phyloP scores from a whole-genome alignment of 495 filamentous ascomycete genomes.

The Penicillium herquei region DNA sequence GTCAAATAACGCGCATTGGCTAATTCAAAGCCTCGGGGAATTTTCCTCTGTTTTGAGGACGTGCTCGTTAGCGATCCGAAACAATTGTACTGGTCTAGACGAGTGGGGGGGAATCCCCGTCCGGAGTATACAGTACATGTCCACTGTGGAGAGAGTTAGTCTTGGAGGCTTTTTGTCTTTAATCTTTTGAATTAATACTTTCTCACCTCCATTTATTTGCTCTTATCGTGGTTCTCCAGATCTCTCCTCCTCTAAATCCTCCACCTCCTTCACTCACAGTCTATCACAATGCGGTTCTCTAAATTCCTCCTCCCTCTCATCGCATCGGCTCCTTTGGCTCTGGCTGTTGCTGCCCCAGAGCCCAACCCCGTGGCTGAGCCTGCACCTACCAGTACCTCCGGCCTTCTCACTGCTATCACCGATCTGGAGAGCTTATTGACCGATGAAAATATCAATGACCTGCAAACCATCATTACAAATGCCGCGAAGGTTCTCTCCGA shows the following conservation, averaged over 20 bases:
- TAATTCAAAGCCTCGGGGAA: constrained; percentile 14
- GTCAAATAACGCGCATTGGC: constrained; percentile 3
- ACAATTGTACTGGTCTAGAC: neutral
- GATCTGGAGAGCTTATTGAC: constrained; percentile 34
- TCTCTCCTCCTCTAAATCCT: neutral
- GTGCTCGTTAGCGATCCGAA: neutral
- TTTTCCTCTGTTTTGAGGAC: neutral
- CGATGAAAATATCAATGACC: constrained; percentile 38
- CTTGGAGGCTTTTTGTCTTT: neutral
- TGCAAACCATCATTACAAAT: constrained; percentile 38
- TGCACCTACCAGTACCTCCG: constrained; percentile 20
- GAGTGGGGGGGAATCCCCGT: neutral
- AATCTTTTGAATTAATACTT: neutral
- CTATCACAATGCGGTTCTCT: constrained; percentile 28
- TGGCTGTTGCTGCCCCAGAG: constrained; percentile 39
- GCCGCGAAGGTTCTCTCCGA: constrained; percentile 32
- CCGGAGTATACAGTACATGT: neutral
- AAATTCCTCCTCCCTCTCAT: constrained; percentile 28
- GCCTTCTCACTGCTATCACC: constrained; percentile 25
- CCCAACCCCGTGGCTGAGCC: constrained; percentile 33
- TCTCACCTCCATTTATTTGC: neutral
- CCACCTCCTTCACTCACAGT: neutral
- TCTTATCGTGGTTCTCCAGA: neutral
- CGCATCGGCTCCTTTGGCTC: constrained; percentile 28
- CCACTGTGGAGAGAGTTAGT: neutral